These are phyloP conservation scores for Bolboschoenoplectus hybrid DNA, from an alignment of 202 grass and related monocot genomes.

Conservation along the genomic window DNA sequence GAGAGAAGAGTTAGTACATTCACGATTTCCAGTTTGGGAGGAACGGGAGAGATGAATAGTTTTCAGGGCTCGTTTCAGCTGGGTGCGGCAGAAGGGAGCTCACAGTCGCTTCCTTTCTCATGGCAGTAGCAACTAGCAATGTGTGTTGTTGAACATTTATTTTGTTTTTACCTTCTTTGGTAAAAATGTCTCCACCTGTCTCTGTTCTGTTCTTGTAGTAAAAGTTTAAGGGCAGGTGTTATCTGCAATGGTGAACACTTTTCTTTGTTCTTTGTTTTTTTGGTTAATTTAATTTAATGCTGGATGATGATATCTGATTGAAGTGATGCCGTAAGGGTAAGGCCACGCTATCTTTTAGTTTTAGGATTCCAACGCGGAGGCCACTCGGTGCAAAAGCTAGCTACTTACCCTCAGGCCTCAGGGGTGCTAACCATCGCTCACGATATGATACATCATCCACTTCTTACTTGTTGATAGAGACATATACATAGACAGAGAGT, in stretches of 20 bases:
- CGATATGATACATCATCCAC: no score
- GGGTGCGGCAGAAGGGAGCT: constrained; percentile 47
- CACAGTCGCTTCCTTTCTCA: constrained; percentile 69
- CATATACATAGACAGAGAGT: no score
- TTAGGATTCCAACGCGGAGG: no score
- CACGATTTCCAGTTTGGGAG: constrained; percentile 38
- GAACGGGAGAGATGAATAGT: constrained; percentile 30
- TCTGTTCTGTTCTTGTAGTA: background rate
- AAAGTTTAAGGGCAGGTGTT: background rate
- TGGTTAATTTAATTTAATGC: background rate
- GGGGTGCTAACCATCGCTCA: no score
- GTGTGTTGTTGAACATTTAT: background rate
- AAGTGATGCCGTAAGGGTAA: no score
- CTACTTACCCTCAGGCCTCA: no score
- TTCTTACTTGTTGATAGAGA: no score
- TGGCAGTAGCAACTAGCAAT: constrained; percentile 55
- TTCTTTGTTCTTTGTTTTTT: constrained; percentile 15
- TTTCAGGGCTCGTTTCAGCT: constrained; percentile 35
- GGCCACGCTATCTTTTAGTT: no score
- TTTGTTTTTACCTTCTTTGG: background rate
- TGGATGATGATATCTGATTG: background rate
- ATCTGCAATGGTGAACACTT: background rate
- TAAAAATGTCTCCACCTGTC: constrained; percentile 26
- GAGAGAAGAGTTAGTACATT: constrained; percentile 47
- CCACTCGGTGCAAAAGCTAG: no score